Percentiles rank a stretch among this genome's conserved stretches.
phyloP scores from a whole-genome alignment of 805 yeast genomes.

The Yarrowia porcina region DNA sequence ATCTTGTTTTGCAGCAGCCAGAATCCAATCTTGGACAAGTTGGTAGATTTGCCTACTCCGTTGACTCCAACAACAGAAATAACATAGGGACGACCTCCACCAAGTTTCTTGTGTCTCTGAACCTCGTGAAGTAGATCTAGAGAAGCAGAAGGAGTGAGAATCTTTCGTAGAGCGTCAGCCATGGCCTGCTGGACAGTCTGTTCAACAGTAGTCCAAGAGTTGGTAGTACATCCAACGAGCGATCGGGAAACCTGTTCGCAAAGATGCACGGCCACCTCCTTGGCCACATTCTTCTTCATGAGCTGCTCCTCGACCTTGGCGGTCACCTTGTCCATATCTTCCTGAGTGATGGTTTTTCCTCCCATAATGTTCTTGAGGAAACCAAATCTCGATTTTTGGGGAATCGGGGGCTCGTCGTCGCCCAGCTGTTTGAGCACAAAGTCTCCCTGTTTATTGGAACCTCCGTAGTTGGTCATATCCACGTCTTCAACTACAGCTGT shows the following conservation, averaged over 20 bases:
- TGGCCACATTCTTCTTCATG: constrained; percentile 84
- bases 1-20: constrained; percentile 91
- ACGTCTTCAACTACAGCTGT: constrained; percentile 32
- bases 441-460: constrained; percentile 50
- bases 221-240: constrained; percentile 68
- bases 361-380: constrained; percentile 63
- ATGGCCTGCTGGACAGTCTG: constrained; percentile 61
- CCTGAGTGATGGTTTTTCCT: constrained; percentile 60
- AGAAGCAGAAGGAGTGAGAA: constrained; percentile 88
- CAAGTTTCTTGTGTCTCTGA: constrained; percentile 43
- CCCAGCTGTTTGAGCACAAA: constrained; percentile 64
- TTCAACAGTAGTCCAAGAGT: constrained; percentile 69
- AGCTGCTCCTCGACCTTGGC: constrained; percentile 69
- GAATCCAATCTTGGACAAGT: constrained; percentile 87
- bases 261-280: constrained; percentile 74
- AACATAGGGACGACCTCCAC: constrained; percentile 65
- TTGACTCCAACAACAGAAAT: constrained; percentile 96
- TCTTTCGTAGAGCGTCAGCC: constrained; percentile 57
- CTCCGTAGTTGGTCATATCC: constrained; percentile 42
- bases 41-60: constrained; percentile 97
- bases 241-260: constrained; percentile 67
- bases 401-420: constrained; percentile 43
- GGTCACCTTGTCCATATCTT: constrained; percentile 64
- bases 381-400: constrained; percentile 45
- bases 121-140: constrained; percentile 83